Percentiles rank a stretch among this genome's conserved stretches.
Evolutionary conservation across 768 basidiomycete genomes (phyloP).

Genomic region (Tulasnella sp.): DNA sequence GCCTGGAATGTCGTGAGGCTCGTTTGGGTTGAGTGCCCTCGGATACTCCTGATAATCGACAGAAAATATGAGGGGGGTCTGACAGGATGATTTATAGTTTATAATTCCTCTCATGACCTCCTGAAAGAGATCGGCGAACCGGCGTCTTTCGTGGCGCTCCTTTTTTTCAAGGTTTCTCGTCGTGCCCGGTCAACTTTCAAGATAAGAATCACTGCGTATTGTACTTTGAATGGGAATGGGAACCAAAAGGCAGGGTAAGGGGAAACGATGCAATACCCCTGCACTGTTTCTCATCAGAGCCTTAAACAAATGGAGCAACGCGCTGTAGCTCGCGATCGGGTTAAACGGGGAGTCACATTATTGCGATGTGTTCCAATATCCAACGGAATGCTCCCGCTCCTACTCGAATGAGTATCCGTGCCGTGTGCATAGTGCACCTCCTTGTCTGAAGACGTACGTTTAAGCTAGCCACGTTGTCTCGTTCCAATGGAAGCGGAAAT

Average conservation of each 20-base stretch:
- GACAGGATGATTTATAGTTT: background rate
- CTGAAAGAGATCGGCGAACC: background rate
- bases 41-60: background rate
- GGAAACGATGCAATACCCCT: background rate
- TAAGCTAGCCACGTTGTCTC: background rate
- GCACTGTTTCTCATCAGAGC: background rate
- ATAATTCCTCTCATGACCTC: background rate
- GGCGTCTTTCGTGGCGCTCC: background rate
- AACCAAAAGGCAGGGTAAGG: background rate
- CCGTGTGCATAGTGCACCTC: background rate
- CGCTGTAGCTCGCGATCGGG: background rate
- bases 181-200: background rate
- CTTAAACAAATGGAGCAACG: background rate
- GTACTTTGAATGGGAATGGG: too few relatives aligned
- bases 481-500: background rate
- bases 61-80: background rate
- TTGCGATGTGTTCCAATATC: background rate
- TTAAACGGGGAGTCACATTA: background rate
- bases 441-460: background rate
- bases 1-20: background rate
- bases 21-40: background rate
- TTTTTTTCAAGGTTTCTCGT: background rate
- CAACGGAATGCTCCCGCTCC: background rate
- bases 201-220: background rate
- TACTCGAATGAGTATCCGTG: background rate